Base-by-base conservation (phyloP, 441 rosid genomes). In the Daphne laureola region DNA sequence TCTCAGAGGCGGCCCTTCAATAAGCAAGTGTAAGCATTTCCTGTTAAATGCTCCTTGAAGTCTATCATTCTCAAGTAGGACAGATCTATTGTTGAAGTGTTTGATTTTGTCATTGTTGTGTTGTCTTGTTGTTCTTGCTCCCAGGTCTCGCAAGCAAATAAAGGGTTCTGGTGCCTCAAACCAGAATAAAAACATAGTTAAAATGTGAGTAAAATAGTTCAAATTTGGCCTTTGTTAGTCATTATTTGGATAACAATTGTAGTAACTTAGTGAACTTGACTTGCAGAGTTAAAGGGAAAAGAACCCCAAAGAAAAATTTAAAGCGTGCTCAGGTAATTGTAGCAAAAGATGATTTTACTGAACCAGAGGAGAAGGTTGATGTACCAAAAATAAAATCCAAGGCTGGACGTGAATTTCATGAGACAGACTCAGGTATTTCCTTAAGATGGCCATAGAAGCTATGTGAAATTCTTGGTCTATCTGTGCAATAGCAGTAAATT, bases 231-330 rank as follows among this genome's bases (percentile, higher is more conserved):
- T 43, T 54, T 55, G 45, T 46, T 35, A 59, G 38, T 14, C 43
- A 35, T 43, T 26, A 53, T 25, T 25, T 56, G 41, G 49, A 38
- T 31, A 31, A 31, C 11, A 31, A 9, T 31, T 9, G 9, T 31
- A 7, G 38, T 40, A 62, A 17, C 51, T 64, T 49, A 23, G 66
- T 65, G 47, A 41, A 35, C 54, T 58, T 51, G 49, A 35, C 48
- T 44, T 42, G n/a, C 53, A 94, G 97, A 62, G 77, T 72, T 38
- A 87, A 87, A 74, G 82, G 84, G 42, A 87, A 78, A 83, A 80
- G 96, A 78, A 94, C 92, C 47, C 95, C 95, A 16, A 90, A 80
- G 88, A 90, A 82, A 58, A 66, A 68, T 59, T 17, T 69, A 43
- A 85, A 65, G 74, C 74, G 38, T 13, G 45, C 55, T 16, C 65